Evolutionary conservation across 768 basidiomycete genomes (phyloP).

Genomic region (Sarcomyxa edulis): DNA sequence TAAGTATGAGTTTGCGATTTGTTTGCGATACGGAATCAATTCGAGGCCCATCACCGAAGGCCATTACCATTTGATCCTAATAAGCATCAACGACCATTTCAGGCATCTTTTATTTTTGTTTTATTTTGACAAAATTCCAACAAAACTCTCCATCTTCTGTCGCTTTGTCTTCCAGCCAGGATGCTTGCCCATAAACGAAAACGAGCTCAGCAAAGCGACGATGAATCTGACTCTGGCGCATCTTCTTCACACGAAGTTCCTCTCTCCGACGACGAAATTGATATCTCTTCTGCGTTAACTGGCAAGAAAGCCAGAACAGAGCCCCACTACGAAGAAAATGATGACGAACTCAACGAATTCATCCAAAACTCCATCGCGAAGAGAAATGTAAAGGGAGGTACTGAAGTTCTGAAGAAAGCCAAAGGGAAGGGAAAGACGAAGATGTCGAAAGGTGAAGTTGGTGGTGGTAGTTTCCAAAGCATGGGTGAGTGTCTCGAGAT

Average conservation of each 20-base stretch:
- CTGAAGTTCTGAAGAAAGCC: conserved; percentile 68
- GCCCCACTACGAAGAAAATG: conserved; percentile 36
- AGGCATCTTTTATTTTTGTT: too few relatives aligned
- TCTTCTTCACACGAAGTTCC: conserved; percentile 1
- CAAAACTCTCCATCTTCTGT: too few relatives aligned
- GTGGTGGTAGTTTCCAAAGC: conserved; percentile 93
- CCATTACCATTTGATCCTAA: too few relatives aligned
- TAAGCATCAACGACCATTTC: too few relatives aligned
- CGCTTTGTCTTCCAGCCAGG: not conserved
- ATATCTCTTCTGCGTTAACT: conserved; percentile 59
- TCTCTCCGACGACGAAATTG: conserved; percentile 33
- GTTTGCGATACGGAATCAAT: too few relatives aligned
- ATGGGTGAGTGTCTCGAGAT: conserved; percentile 77
- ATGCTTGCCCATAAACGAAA: conserved; percentile 7
- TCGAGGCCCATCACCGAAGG: too few relatives aligned
- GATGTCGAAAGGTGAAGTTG: conserved; percentile 69
- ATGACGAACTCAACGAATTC: conserved; percentile 58
- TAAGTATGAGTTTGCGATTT: too few relatives aligned
- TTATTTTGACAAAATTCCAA: too few relatives aligned
- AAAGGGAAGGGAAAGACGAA: conserved; percentile 74
- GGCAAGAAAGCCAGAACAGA: conserved; percentile 34
- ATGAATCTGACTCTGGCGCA: conserved; percentile 9
- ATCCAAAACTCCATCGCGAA: conserved; percentile 68
- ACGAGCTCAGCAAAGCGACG: not conserved
- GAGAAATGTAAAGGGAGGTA: conserved; percentile 70